Conservation (phyloP, 371 early-diverging fungal species). For the Actinomucor elegans region DNA sequence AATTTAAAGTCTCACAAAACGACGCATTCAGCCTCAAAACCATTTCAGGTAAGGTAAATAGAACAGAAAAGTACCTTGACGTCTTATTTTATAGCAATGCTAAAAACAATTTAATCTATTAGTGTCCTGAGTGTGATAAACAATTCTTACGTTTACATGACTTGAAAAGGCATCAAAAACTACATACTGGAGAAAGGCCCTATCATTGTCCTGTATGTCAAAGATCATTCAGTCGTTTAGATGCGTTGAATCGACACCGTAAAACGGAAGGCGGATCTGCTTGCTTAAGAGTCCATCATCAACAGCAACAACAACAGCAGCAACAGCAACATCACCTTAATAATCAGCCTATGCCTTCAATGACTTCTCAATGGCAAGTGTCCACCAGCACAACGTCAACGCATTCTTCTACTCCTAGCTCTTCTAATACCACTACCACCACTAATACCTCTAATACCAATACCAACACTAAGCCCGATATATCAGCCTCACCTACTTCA, state of each 20-base stretch:
- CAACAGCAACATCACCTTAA: not conserved
- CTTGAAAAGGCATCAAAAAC: constrained; percentile 71
- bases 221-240: constrained; percentile 64
- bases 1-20: constrained; percentile 49
- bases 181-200: constrained; percentile 78
- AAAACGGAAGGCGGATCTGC: constrained; percentile 58
- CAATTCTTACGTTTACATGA: constrained; percentile 74
- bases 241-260: constrained; percentile 73
- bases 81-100: not conserved
- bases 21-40: constrained; percentile 46
- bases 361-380: constrained; percentile 29
- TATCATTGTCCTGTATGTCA: constrained; percentile 50
- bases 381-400: constrained; percentile 7
- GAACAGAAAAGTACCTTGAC: not conserved
- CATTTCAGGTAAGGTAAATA: constrained; percentile 37
- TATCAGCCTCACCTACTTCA: not conserved
- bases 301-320: not conserved
- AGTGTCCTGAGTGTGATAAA: constrained; percentile 44
- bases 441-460: constrained; percentile 3
- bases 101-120: not conserved
- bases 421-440: constrained; percentile 3
- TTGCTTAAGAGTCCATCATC: constrained; percentile 1
- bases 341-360: constrained; percentile 12
- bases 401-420: not conserved
- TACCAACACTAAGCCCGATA: no score